Conservation (phyloP, 768 basidiomycete species). For the Russula virescens region DNA sequence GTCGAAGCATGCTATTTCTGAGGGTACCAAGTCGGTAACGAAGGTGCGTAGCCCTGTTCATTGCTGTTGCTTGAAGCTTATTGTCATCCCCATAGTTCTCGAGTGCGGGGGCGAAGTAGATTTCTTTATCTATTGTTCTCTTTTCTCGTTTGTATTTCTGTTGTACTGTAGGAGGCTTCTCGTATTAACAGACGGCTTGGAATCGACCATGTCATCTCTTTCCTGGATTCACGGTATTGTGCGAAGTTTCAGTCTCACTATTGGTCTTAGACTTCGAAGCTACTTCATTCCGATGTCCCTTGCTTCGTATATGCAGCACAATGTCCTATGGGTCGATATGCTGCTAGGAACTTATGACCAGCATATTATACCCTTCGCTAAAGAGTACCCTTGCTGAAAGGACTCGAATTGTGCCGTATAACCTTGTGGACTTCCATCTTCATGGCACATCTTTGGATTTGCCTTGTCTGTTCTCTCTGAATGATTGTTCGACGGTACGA, state of each 20-base stretch:
- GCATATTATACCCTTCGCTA: too few relatives aligned
- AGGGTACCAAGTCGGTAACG: slow-evolving; percentile 77
- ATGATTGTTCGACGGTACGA: too few relatives aligned
- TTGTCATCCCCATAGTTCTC: slow-evolving; percentile 23
- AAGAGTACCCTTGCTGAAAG: too few relatives aligned
- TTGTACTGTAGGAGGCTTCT: slow-evolving; percentile 25
- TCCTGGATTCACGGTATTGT: background rate
- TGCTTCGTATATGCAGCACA: too few relatives aligned
- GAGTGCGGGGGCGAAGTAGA: slow-evolving; percentile 31
- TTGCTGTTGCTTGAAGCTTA: background rate
- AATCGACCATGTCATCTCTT: background rate
- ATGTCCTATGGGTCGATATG: too few relatives aligned
- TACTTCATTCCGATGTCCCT: background rate
- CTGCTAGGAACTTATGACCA: too few relatives aligned
- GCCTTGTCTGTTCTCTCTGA: too few relatives aligned
- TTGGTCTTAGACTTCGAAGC: background rate
- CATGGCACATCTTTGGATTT: too few relatives aligned
- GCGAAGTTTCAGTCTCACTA: background rate
- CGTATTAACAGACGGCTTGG: slow-evolving; percentile 14
- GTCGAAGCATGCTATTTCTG: slow-evolving; percentile 98
- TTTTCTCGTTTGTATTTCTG: slow-evolving; percentile 21
- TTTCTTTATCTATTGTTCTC: slow-evolving; percentile 4
- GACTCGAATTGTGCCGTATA: too few relatives aligned
- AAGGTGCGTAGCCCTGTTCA: slow-evolving; percentile 36
- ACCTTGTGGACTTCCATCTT: too few relatives aligned